Evolutionary conservation across 257 asterid species (phyloP).

Genomic region (Solanum okadae): DNA sequence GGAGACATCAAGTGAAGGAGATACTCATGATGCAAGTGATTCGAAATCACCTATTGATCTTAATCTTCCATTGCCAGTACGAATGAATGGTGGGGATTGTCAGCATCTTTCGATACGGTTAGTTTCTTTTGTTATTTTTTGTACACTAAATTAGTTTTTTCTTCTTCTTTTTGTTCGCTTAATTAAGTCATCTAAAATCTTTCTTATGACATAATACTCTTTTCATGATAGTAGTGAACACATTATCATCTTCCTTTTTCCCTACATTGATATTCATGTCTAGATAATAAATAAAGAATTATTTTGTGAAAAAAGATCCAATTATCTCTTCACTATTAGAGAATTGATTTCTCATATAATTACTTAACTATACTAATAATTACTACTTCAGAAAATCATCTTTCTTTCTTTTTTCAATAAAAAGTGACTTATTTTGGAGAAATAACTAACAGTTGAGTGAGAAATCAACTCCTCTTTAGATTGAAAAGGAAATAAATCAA

Average conservation of each 20-base stretch:
- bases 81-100: slow-evolving; percentile 17
- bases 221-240: neutral
- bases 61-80: slow-evolving; percentile 15
- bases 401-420: neutral
- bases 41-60: slow-evolving; percentile 42
- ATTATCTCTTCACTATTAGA: neutral
- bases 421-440: neutral
- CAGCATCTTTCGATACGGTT: slow-evolving; percentile 70
- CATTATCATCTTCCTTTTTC: neutral
- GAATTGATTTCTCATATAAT: neutral
- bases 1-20: slow-evolving; percentile 32
- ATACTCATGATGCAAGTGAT: slow-evolving; percentile 4
- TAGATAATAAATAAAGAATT: neutral
- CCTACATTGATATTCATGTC: neutral
- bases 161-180: neutral
- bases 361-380: neutral
- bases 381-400: neutral
- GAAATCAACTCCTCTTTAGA: neutral
- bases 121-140: neutral
- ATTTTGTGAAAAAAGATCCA: neutral
- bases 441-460: neutral
- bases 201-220: neutral
- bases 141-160: neutral
- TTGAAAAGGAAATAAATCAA: neutral
- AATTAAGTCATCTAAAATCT: neutral